These are phyloP conservation scores for Apiotrichum domesticum DNA, from an alignment of 1,284 basidiomycete genomes.

Conservation along the genomic window DNA sequence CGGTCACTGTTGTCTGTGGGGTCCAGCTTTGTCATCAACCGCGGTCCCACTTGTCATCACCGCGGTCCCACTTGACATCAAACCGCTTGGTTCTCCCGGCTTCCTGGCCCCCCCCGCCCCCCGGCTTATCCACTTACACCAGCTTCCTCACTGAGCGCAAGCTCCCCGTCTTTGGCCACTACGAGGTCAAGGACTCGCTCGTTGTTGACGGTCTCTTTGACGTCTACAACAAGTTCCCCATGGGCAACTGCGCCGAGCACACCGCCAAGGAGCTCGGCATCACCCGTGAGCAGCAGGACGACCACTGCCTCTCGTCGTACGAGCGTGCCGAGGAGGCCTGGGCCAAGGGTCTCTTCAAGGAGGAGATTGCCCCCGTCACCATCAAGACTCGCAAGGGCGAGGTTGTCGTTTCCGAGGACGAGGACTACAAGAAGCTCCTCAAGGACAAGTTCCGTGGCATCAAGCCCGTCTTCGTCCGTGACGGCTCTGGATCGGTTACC, in stretches of 20 bases:
- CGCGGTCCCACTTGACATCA: neutral
- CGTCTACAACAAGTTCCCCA: conserved; percentile 89
- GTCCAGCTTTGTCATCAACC: too few relatives aligned
- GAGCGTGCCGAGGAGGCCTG: conserved; percentile 86
- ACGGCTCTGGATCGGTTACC: conserved; percentile 84
- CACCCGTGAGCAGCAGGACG: conserved; percentile 77
- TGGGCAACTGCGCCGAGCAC: conserved; percentile 91
- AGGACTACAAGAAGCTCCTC: conserved; percentile 94
- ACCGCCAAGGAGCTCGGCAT: conserved; percentile 80
- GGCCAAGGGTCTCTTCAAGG: conserved; percentile 74
- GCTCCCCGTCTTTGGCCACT: conserved; percentile 83
- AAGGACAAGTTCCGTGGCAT: conserved; percentile 86
- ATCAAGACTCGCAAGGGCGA: conserved; percentile 95
- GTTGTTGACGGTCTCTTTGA: conserved; percentile 93
- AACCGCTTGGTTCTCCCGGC: neutral
- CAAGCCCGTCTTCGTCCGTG: conserved; percentile 78
- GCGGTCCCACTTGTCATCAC: too few relatives aligned
- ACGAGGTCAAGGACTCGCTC: conserved; percentile 78
- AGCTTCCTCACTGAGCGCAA: conserved; percentile 89
- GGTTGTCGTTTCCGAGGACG: conserved; percentile 82
- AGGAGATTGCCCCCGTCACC: conserved; percentile 87
- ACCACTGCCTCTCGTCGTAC: conserved; percentile 90
- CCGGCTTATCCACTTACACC: conserved; percentile 12
- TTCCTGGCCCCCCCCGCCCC: neutral
- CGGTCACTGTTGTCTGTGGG: too few relatives aligned